Evolutionary conservation across 768 basidiomycete species (phyloP).

Genomic region (Leccinum fibrillosum): DNA sequence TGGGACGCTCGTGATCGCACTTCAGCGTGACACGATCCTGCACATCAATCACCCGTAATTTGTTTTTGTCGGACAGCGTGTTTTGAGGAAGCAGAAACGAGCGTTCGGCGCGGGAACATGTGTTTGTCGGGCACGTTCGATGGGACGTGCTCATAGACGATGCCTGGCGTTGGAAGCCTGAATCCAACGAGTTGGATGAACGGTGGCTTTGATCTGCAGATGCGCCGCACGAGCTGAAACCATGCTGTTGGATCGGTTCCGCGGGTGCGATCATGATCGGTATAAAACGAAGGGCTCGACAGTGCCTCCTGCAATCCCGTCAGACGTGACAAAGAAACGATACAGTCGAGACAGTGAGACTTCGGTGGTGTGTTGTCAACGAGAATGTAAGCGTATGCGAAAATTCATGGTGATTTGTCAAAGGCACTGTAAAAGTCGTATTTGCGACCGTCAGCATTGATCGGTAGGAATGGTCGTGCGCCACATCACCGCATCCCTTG

Average conservation of each 20-base stretch:
- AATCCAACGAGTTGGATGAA: not conserved
- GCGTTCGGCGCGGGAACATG: not conserved
- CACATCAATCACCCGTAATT: not conserved
- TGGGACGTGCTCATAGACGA: not conserved
- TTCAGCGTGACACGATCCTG: not conserved
- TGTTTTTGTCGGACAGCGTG: not conserved
- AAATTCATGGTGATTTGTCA: not conserved
- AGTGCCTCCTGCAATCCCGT: slow-evolving; percentile 2
- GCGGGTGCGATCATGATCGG: slow-evolving; percentile 24
- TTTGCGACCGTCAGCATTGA: slow-evolving; percentile 1
- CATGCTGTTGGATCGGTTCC: slow-evolving; percentile 4
- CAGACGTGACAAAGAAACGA: not conserved
- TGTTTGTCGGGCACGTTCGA: not conserved
- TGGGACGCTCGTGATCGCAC: not conserved
- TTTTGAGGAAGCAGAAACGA: not conserved
- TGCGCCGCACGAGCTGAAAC: slow-evolving; percentile 1
- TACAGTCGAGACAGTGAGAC: not conserved
- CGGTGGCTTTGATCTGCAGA: slow-evolving; percentile 16
- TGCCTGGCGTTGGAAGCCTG: not conserved
- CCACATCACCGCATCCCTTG: slow-evolving; percentile 21
- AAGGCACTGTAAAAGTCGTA: not conserved
- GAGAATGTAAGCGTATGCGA: not conserved
- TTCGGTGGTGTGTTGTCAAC: not conserved
- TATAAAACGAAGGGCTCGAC: slow-evolving; percentile 4
- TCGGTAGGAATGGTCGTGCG: slow-evolving; percentile 4